Evolutionary conservation across 805 yeast genomes (phyloP).

Genomic region (Saturnispora ahearnii): DNA sequence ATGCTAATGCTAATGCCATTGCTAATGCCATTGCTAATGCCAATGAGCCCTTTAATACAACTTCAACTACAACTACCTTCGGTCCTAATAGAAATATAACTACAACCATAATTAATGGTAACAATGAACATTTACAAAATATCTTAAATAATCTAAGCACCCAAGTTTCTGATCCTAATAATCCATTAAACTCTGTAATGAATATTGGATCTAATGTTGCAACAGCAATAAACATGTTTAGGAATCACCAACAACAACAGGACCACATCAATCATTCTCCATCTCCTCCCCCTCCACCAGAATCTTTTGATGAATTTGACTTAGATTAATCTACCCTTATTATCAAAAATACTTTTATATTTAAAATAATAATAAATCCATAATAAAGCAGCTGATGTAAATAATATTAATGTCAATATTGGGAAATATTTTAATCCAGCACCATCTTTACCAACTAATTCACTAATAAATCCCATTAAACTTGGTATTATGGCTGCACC

Average conservation of each 20-base stretch:
- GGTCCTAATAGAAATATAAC: neutral
- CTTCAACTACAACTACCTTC: neutral
- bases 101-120: neutral
- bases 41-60: neutral
- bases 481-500: constrained; percentile 77
- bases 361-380: constrained; percentile 24
- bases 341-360: constrained; percentile 14
- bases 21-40: neutral
- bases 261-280: neutral
- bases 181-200: neutral
- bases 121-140: neutral
- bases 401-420: constrained; percentile 15
- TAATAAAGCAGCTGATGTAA: constrained; percentile 17
- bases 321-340: constrained; percentile 11
- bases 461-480: constrained; percentile 42
- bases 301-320: neutral
- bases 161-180: neutral
- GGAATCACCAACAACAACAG: neutral
- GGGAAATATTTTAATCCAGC: constrained; percentile 29
- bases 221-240: neutral
- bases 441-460: constrained; percentile 21
- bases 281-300: neutral
- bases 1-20: neutral
- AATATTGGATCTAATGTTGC: constrained; percentile 4
- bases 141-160: neutral